Evolutionary conservation across 2,329 filamentous ascomycete species (phyloP).

Genomic region (Paracorniculantispora psalliotae): DNA sequence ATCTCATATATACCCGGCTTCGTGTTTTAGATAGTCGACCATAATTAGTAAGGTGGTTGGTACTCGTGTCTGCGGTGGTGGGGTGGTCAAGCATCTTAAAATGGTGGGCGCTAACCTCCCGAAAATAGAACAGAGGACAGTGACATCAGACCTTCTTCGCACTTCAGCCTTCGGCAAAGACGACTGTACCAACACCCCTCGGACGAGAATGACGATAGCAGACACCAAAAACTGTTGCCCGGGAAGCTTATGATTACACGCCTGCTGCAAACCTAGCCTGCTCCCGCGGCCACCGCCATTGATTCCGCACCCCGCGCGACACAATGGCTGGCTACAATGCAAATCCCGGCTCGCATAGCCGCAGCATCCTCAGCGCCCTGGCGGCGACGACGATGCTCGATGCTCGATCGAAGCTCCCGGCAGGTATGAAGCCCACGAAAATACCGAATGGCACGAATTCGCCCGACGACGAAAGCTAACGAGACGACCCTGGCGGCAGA

Average conservation of each 20-base stretch:
- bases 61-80: no score
- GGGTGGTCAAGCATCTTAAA: no score
- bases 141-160: no score
- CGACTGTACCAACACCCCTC: not conserved
- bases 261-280: not conserved
- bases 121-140: no score
- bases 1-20: no score
- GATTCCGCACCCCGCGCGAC: slow-evolving; percentile 8
- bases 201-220: slow-evolving; percentile 5
- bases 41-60: no score
- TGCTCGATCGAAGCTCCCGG: slow-evolving; percentile 72
- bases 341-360: slow-evolving; percentile 34
- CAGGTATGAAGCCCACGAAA: slow-evolving; percentile 49
- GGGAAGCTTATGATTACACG: slow-evolving; percentile 1
- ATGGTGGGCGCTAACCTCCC: no score
- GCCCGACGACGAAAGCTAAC: not conserved
- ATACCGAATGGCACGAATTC: slow-evolving; percentile 11
- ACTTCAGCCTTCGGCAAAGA: not conserved
- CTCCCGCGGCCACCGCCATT: not conserved
- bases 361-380: slow-evolving; percentile 67
- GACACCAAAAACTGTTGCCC: not conserved
- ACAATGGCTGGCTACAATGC: slow-evolving; percentile 42
- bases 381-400: slow-evolving; percentile 77
- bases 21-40: no score
- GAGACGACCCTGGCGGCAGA: slow-evolving; percentile 45